Conservation (phyloP, 495 filamentous ascomycete genomes). For the Talaromyces stipitatus region DNA sequence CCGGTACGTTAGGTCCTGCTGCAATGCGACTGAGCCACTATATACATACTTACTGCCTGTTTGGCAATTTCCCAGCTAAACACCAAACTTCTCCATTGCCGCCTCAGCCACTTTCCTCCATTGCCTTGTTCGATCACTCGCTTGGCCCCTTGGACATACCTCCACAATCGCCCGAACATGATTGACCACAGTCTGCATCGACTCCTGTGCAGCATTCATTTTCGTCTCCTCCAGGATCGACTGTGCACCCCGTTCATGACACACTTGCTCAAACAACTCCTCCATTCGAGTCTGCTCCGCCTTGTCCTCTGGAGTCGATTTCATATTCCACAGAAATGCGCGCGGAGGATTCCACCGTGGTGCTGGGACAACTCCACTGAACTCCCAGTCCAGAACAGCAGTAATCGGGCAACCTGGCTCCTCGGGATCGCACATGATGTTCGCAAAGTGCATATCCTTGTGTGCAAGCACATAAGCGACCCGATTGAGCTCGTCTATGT, state of each 20-base stretch:
- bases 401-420: constrained; percentile 18
- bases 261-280: constrained; percentile 14
- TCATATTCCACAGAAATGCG: constrained; percentile 24
- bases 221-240: neutral
- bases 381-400: constrained; percentile 32
- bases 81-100: constrained; percentile 1
- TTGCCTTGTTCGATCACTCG: neutral
- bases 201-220: neutral
- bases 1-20: too few relatives aligned
- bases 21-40: too few relatives aligned
- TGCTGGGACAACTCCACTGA: constrained; percentile 21
- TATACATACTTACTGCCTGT: too few relatives aligned
- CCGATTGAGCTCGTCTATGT: constrained; percentile 14
- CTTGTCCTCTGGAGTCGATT: constrained; percentile 10
- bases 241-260: constrained; percentile 3
- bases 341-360: constrained; percentile 20
- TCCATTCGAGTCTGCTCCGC: constrained; percentile 15
- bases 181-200: constrained; percentile 5
- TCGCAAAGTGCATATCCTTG: constrained; percentile 31
- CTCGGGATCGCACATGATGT: constrained; percentile 22
- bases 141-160: neutral
- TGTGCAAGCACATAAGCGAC: constrained; percentile 20
- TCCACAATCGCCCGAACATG: neutral
- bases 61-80: too few relatives aligned
- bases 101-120: neutral